phyloP scores from a whole-genome alignment of 805 yeast species.

The Teunomyces gatunensis region DNA sequence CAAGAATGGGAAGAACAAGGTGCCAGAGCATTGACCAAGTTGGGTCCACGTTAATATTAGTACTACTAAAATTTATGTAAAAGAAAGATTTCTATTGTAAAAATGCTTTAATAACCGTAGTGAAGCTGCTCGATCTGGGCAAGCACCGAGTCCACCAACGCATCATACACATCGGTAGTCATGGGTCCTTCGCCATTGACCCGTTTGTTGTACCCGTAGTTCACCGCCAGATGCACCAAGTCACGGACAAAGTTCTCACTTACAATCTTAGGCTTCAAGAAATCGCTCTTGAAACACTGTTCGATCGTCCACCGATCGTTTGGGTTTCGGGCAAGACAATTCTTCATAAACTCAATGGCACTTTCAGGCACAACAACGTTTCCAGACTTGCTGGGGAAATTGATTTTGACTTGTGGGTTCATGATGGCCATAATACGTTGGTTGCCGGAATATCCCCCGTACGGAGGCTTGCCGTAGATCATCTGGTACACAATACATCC shows the following conservation, averaged over 20 bases:
- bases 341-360: constrained; percentile 66
- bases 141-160: constrained; percentile 55
- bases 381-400: constrained; percentile 64
- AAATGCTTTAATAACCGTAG: constrained; percentile 19
- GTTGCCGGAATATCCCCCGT: constrained; percentile 72
- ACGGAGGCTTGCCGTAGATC: constrained; percentile 93
- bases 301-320: constrained; percentile 60
- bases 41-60: constrained; percentile 92
- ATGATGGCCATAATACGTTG: constrained; percentile 80
- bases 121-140: constrained; percentile 43
- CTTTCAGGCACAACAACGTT: constrained; percentile 63
- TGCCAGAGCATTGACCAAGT: constrained; percentile 74
- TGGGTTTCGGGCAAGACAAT: constrained; percentile 74
- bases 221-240: constrained; percentile 72
- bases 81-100: not conserved
- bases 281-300: constrained; percentile 59
- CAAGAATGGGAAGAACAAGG: constrained; percentile 99
- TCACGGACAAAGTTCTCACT: constrained; percentile 65
- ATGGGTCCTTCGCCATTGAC: constrained; percentile 37
- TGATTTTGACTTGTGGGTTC: constrained; percentile 73
- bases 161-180: constrained; percentile 38
- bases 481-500: constrained; percentile 95
- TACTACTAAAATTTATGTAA: not conserved
- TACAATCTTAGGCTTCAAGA: constrained; percentile 72
- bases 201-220: constrained; percentile 54